phyloP scores from a whole-genome alignment of 331 rosid genomes.

The Quercus tomentella region DNA sequence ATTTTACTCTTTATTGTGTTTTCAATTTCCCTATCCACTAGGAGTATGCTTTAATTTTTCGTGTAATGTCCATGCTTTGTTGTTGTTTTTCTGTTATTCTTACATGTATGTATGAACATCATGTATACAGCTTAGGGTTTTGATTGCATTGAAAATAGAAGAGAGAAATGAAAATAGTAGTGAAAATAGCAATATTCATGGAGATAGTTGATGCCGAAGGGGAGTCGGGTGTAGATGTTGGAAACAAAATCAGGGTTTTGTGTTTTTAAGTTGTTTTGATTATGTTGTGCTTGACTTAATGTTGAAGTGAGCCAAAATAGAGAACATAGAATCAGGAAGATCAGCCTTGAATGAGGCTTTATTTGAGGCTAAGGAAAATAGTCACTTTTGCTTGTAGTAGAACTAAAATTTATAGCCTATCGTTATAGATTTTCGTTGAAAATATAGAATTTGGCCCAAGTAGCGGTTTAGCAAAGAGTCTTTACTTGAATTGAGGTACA shows the following conservation, averaged over 20 bases:
- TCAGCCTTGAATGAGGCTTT: not conserved
- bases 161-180: too few relatives aligned
- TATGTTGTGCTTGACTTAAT: not conserved
- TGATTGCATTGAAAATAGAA: too few relatives aligned
- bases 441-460: too few relatives aligned
- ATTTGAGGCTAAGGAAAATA: not conserved
- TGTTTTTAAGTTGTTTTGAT: not conserved
- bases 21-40: not conserved
- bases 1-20: not conserved
- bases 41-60: not conserved
- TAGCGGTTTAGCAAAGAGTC: too few relatives aligned
- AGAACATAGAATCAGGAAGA: not conserved
- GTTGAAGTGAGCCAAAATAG: not conserved
- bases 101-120: not conserved
- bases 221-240: too few relatives aligned
- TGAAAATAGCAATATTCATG: too few relatives aligned
- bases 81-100: not conserved
- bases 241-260: not conserved
- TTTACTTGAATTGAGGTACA: too few relatives aligned
- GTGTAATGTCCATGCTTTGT: not conserved
- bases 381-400: not conserved
- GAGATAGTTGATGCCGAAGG: too few relatives aligned
- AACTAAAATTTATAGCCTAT: too few relatives aligned
- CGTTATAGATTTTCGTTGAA: too few relatives aligned
- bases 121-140: not conserved